phyloP scores from a whole-genome alignment of 73 alveolate genomes.

The Paramecium tetraurelia region DNA sequence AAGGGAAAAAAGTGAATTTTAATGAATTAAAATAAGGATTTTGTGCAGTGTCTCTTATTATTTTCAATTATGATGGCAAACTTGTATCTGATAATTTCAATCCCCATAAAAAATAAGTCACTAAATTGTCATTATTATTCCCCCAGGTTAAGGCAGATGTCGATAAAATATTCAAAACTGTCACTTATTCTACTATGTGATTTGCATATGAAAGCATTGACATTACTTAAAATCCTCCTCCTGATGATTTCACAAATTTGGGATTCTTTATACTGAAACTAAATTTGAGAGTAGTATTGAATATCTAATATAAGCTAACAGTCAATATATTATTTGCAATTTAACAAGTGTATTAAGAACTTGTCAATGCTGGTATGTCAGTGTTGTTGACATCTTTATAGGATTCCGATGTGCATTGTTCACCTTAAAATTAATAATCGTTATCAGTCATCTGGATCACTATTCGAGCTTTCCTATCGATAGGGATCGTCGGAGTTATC shows the following conservation, averaged over 20 bases:
- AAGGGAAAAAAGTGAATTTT: not conserved
- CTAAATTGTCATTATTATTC: not conserved
- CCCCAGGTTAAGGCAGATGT: slow-evolving; percentile 36
- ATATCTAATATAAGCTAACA: not conserved
- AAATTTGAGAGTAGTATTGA: not conserved
- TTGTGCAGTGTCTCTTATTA: not conserved
- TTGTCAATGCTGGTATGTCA: not conserved
- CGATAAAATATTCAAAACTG: not conserved
- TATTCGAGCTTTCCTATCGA: not conserved
- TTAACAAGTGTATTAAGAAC: not conserved
- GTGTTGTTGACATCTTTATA: not conserved
- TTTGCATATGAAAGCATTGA: slow-evolving; percentile 16
- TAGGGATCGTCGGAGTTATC: not conserved
- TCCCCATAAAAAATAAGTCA: not conserved
- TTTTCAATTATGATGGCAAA: not conserved
- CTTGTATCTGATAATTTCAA: slow-evolving; percentile 14
- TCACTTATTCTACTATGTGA: not conserved
- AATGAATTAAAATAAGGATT: slow-evolving; percentile 45
- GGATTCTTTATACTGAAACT: slow-evolving; percentile 19
- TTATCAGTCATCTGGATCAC: not conserved
- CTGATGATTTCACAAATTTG: not conserved
- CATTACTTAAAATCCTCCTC: slow-evolving; percentile 33
- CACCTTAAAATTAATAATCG: slow-evolving; percentile 29
- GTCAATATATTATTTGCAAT: not conserved
- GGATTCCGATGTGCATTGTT: slow-evolving; percentile 30